Evolutionary conservation across 2,329 filamentous ascomycete genomes (phyloP), one percentile per base, ranked within the genome.

Genomic region (Hortaea werneckii): DNA sequence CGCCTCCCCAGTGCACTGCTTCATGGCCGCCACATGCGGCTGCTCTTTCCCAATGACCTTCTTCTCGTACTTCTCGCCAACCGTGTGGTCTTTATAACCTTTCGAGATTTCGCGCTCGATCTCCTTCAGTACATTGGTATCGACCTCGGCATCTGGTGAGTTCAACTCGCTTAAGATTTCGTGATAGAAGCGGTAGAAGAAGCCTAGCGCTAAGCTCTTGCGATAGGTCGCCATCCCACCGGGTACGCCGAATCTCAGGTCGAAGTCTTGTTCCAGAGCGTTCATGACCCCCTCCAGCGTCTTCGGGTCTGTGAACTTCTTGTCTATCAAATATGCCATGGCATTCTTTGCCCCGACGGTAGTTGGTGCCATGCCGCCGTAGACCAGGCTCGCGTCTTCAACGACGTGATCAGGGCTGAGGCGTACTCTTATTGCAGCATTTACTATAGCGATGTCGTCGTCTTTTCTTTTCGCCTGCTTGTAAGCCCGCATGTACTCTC

Each of bases 391-490:
- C 49, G 79, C 82, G 52, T 82, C 81, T 50, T 81, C 75, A 5
- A 96, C 86, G 1, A 79, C 63, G 37, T 90, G 78, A 1, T 75
- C 73, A 2, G 84, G 76, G 35, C 82, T 77, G 2, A 96, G 67
- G 5, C 77, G 78, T 5, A 96, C 74, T 32, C 87, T 79, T 47
- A 96, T 67, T 1, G 90, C 88, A 28, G 85, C 81, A 41, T 94
- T 96, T 26, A 96, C 92, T 57, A 98, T 96, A 2, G 92, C 92
- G 61, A 98, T 96, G 61, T 98, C 92, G 58, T 98, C 92, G 58
- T 98, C 92, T 62, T 96, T 96, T 54, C 92, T 74, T 72, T 98
- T 98, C 0, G 92, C 81, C 64, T 96, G 90, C 67, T 98, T 98
- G 67, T 95, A 96, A 1, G 90, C 83, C 38, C 85, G 78, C 63